Evolutionary conservation across 148 eudicot genomes (phyloP).

Genomic region (Dianthus caryophyllus): DNA sequence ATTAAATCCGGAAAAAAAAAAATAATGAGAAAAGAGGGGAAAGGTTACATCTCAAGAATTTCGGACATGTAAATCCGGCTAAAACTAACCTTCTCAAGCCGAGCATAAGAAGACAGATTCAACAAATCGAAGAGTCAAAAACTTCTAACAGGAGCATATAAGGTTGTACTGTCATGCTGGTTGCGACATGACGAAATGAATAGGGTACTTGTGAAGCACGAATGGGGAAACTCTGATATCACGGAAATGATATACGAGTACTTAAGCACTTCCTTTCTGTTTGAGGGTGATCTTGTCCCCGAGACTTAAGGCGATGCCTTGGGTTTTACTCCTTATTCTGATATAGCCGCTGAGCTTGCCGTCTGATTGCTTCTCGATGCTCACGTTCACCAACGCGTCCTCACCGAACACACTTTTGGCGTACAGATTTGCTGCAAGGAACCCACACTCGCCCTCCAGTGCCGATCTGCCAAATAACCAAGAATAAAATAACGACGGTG

Average conservation of each 20-base stretch:
- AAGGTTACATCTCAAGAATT: constrained; percentile 21
- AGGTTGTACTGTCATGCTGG: constrained; percentile 19
- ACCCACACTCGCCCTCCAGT: constrained; percentile 88
- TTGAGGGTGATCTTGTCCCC: constrained; percentile 97
- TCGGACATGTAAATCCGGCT: constrained; percentile 21
- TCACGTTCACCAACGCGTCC: constrained; percentile 87
- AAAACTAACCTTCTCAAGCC: constrained; percentile 25
- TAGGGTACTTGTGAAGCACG: constrained; percentile 26
- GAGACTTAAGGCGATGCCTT: constrained; percentile 80
- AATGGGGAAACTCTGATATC: constrained; percentile 28
- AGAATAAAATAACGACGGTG: constrained; percentile 1
- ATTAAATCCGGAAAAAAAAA: background rate
- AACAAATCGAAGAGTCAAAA: constrained; percentile 19
- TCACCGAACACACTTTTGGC: constrained; percentile 94
- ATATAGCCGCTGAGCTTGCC: constrained; percentile 87
- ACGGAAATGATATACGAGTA: background rate
- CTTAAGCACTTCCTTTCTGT: constrained; percentile 36
- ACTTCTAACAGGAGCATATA: constrained; percentile 11
- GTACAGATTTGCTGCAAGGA: constrained; percentile 85
- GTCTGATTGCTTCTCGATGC: constrained; percentile 81
- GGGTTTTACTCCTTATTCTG: constrained; percentile 91
- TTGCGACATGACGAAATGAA: constrained; percentile 22
- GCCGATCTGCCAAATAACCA: constrained; percentile 54
- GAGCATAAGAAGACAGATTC: constrained; percentile 11
- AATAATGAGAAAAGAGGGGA: background rate